These are phyloP conservation scores for Cucumis melo DNA, from an alignment of 306 rosid genomes.

Conservation along the genomic window DNA sequence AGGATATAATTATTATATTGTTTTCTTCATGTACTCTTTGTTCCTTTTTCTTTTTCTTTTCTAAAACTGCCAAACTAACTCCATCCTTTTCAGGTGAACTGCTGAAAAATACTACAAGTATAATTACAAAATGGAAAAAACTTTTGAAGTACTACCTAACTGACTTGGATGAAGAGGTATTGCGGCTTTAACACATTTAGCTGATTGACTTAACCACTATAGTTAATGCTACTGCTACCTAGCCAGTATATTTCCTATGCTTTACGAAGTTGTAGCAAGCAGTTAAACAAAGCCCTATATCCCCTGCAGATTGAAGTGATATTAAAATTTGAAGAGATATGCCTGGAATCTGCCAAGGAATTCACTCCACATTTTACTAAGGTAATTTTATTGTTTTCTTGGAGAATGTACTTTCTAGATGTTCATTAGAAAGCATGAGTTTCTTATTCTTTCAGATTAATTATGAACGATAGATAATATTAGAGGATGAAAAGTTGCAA, in stretches of 20 bases:
- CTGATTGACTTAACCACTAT: neutral
- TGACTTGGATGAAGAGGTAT: conserved; percentile 85
- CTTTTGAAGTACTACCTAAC: conserved; percentile 56
- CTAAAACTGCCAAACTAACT: neutral
- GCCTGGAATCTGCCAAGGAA: conserved; percentile 77
- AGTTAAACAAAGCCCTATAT: neutral
- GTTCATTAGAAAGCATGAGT: neutral
- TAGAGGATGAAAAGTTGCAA: neutral
- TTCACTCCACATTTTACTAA: conserved; percentile 50
- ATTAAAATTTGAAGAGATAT: conserved; percentile 84
- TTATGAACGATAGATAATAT: neutral
- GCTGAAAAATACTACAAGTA: conserved; percentile 29
- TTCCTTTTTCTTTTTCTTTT: neutral
- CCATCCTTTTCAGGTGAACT: conserved; percentile 38
- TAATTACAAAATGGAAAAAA: conserved; percentile 59
- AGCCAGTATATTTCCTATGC: neutral
- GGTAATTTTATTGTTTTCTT: conserved; percentile 24
- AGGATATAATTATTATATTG: neutral
- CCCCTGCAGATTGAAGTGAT: conserved; percentile 73
- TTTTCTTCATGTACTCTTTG: neutral
- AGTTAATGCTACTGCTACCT: neutral
- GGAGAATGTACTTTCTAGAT: too few relatives aligned
- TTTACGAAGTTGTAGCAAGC: neutral
- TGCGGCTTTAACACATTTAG: neutral
- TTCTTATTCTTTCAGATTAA: neutral